Base-by-base conservation (phyloP, 768 basidiomycete genomes). In the Kwoniella heveanensis region DNA sequence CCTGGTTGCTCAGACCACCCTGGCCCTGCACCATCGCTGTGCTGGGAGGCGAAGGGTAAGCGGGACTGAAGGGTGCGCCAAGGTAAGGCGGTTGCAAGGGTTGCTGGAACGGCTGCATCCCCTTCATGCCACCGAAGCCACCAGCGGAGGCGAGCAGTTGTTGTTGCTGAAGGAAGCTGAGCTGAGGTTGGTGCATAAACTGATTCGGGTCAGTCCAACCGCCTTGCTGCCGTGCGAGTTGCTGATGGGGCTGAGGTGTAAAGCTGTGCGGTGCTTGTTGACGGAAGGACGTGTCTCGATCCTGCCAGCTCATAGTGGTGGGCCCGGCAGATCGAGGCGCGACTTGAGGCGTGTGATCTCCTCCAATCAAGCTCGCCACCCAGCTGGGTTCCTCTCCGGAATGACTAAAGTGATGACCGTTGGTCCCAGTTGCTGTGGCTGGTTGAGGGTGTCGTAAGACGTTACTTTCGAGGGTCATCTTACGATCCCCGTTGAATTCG, bases 321-420 rank as follows among this genome's bases (percentile, higher is more conserved):
- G 53, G 53, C 21, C 60, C 53, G 29, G 54, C 48, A 7, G 64
- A 56, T 58, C 65, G 54, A 17, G 58, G 25, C 15, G 64, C 44
- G 46, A 29, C 48, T 27, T 62, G 65, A 50, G 70, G 62, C n/a
- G 62, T 57, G 54, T n/a, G 67, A 62, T 60, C 58, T 26, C 30
- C 65, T 27, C 74, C 74, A 5, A 76, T 70, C 5, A 76, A 65
- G 55, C 66, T 71, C 1, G 74, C 57, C 1, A 76, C 74, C 74
- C 74, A 76, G 61, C 68, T 72, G 2, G 74, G 74, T 39, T 76
- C 74, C 6, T 76, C 74, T 29, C 47, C 50, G 3, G 53, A 27
- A 21, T 51, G 44, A 25, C 30, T 44, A 17, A 44, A 44, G 19
- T 44, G 39, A 27, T 25, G 52, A 30, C 48, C 25, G 21, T 24